These are phyloP conservation scores for Malassezia restricta DNA, from an alignment of 1,284 basidiomycete genomes.

Conservation along the genomic window DNA sequence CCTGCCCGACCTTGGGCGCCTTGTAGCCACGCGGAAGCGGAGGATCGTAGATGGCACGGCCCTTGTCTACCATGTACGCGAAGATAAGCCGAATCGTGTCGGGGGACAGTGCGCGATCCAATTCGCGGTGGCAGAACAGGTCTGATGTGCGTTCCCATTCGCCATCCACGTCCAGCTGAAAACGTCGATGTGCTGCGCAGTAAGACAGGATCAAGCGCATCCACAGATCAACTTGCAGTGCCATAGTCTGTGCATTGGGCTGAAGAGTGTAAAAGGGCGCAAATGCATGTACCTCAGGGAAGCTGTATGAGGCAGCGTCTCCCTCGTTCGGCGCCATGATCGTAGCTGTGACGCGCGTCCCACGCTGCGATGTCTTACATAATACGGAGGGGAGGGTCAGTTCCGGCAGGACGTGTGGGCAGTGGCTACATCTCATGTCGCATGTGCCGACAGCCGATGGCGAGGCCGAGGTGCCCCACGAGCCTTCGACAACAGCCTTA, in stretches of 20 bases:
- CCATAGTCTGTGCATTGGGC: conserved; percentile 49
- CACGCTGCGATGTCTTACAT: neutral
- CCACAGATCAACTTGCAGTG: conserved; percentile 50
- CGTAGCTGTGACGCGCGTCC: neutral
- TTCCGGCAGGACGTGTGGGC: no score
- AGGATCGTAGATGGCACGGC: conserved; percentile 11
- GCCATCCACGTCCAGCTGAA: conserved; percentile 45
- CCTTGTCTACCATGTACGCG: conserved; percentile 27
- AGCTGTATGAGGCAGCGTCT: conserved; percentile 33
- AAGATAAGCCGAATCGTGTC: conserved; percentile 23
- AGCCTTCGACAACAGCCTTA: no score
- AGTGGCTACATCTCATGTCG: no score
- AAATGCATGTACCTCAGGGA: conserved; percentile 51
- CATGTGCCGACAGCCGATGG: no score
- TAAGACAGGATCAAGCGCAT: conserved; percentile 48
- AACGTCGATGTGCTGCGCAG: conserved; percentile 47
- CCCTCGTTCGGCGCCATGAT: neutral
- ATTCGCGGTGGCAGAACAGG: conserved; percentile 7
- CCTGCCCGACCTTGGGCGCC: neutral
- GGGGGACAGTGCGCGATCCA: conserved; percentile 11
- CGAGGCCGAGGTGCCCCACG: no score
- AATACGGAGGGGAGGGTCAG: no score
- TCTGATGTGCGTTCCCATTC: conserved; percentile 18
- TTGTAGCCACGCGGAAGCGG: conserved; percentile 5
- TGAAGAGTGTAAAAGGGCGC: conserved; percentile 53